A percentile compares a stretch with the other conserved stretches of the same genome.
Evolutionary conservation across 139 green algal species (phyloP).

Genomic region (Nannochloris sp.): DNA sequence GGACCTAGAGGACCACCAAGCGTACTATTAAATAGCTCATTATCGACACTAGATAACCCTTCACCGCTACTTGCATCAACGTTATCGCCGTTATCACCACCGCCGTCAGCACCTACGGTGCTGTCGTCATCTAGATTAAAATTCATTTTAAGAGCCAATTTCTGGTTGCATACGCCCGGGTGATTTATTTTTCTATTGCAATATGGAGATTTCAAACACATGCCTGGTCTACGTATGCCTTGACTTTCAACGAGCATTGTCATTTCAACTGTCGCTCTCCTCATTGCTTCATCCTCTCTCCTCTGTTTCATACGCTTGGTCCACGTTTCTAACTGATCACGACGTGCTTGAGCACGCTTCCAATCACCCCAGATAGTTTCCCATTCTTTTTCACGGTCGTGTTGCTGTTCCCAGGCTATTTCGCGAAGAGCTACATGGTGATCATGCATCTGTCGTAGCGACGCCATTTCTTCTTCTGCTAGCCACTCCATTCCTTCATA

Average conservation of each 20-base stretch:
- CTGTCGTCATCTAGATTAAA: neutral
- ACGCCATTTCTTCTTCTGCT: neutral
- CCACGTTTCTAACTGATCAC: neutral
- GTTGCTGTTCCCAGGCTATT: slow-evolving; percentile 7
- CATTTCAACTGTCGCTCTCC: neutral
- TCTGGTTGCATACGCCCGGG: neutral
- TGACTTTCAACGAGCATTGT: neutral
- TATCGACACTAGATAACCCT: neutral
- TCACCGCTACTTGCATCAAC: neutral
- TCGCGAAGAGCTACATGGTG: neutral
- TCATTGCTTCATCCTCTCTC: neutral
- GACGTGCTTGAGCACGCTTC: neutral
- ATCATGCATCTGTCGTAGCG: neutral
- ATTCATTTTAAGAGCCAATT: neutral
- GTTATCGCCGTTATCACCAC: no score
- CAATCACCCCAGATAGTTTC: neutral
- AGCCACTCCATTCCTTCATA: neutral
- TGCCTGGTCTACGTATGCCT: neutral
- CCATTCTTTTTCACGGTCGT: slow-evolving; percentile 8
- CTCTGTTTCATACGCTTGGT: neutral
- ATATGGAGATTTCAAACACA: neutral
- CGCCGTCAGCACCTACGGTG: no score
- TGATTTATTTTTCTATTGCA: neutral
- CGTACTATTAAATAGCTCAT: no score
- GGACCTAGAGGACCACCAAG: no score